Evolutionary conservation across 495 filamentous ascomycete species (phyloP), one percentile per base, ranked within the genome.

Genomic region (Hyaloscypha hepaticicola): DNA sequence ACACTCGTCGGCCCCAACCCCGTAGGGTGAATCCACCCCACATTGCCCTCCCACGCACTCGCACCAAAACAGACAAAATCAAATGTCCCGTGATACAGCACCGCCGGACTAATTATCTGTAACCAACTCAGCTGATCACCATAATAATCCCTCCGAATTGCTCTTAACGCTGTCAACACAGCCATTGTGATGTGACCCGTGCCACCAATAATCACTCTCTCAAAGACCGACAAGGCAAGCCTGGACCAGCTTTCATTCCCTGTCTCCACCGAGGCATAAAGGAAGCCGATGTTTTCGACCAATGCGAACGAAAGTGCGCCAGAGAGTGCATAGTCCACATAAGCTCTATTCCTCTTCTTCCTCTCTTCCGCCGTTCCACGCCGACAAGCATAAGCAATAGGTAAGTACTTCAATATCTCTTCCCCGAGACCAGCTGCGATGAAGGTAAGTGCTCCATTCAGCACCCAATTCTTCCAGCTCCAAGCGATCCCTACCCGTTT

Each of bases 1-100:
- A 34, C 31, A 29, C 55, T 41, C n/a, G 31, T 67, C 21, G 25
- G 55, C 38, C 6, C 11, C 5, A 55, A 58, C 8, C 59, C 55
- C 19, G 45, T 64, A 5, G 71, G 69, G 55, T 73, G 71, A 19
- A 73, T 63, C 69, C 71, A 73, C 33, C 71, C 71, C 5, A 73
- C 69, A 52, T 73, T 73, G 8, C 71, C 71, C 19, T 73, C 66
- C 22, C 67, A 29, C 1, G 71, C 60, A 61, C 71, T 71, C 19
- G 21, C 27, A 55, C 38, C 28, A 49, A 71, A 61, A 22, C 61
- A 55, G 25, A 61, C 55, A 66, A 70, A 69, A 24, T 72, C 63
- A 50, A 48, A 70, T 9, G 49, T 33, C 11, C 71, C 67, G 29
- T 73, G 71, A n/a, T 69, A 62, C 3, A 69, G 2, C 9, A 64